These are phyloP conservation scores for Coprinellus micaceus DNA, from an alignment of 768 basidiomycete species.

Conservation along the genomic window DNA sequence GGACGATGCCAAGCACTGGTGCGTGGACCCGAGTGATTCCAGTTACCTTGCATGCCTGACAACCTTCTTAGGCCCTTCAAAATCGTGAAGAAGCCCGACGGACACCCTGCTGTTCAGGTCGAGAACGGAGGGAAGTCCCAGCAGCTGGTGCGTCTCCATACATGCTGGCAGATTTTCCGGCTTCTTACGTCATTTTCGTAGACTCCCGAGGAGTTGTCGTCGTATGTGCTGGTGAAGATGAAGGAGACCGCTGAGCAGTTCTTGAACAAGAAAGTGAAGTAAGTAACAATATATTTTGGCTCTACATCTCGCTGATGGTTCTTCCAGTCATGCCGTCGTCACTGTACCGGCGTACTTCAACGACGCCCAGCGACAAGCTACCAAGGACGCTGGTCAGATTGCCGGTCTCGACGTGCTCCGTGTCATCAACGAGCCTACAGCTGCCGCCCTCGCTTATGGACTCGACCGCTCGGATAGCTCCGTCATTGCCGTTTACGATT, in stretches of 20 bases:
- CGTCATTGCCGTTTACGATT: conserved; percentile 96
- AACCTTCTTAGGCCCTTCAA: conserved; percentile 65
- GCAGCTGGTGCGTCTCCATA: conserved; percentile 52
- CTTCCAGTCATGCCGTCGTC: conserved; percentile 73
- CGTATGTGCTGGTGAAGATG: conserved; percentile 91
- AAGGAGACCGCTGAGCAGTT: conserved; percentile 92
- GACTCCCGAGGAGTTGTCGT: conserved; percentile 84
- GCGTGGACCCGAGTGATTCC: conserved; percentile 16
- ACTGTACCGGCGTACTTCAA: conserved; percentile 99
- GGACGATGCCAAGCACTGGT: conserved; percentile 86
- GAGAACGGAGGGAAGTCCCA: conserved; percentile 85
- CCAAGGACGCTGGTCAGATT: conserved; percentile 96
- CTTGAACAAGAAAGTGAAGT: conserved; percentile 92
- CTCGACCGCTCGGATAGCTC: conserved; percentile 82
- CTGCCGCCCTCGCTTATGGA: conserved; percentile 97
- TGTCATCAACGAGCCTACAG: conserved; percentile 98
- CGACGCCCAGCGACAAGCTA: conserved; percentile 98
- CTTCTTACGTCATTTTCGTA: conserved; percentile 29
- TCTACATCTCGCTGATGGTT: conserved; percentile 2
- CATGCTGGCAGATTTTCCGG: background rate
- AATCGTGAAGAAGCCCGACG: conserved; percentile 67
- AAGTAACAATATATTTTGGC: conserved; percentile 36
- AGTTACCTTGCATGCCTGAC: conserved; percentile 4
- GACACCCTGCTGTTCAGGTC: conserved; percentile 77
- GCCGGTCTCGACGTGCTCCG: conserved; percentile 96